Percentiles rank a stretch among this genome's conserved stretches.
Evolutionary conservation across 108 stramenopile species (phyloP).

Genomic region (Cylindrotheca fusiformis): DNA sequence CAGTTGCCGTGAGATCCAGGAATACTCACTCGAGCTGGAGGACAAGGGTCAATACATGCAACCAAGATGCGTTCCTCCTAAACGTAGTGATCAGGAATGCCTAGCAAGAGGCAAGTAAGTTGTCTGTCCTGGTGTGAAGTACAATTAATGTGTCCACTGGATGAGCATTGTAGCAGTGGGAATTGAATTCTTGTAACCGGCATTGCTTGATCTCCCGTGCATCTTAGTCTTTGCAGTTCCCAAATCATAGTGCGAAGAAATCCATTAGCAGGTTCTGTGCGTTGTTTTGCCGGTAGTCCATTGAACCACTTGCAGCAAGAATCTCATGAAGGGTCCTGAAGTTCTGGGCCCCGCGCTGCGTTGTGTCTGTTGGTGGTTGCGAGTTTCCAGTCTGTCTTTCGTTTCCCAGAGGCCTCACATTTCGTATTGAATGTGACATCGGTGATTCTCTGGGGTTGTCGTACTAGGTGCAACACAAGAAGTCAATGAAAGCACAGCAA

Average conservation of each 20-base stretch:
- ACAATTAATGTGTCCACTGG: too few species aligned
- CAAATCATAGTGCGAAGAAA: constrained; percentile 42
- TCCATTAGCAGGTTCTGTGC: constrained; percentile 29
- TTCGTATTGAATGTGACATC: constrained; percentile 18
- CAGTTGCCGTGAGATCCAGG: too few species aligned
- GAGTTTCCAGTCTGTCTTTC: constrained; percentile 10
- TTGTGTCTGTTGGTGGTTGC: constrained; percentile 6
- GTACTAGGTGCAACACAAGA: constrained; percentile 15
- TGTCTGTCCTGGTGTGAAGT: too few species aligned
- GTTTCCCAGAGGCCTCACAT: constrained; percentile 7
- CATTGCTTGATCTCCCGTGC: too few species aligned
- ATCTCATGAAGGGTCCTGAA: constrained; percentile 47
- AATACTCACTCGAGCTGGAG: too few species aligned
- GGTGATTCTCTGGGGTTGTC: constrained; percentile 33
- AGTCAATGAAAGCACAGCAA: background rate
- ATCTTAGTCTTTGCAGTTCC: too few species aligned
- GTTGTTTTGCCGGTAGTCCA: constrained; percentile 44
- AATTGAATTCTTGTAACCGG: too few species aligned
- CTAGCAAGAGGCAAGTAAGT: too few species aligned
- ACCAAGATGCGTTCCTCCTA: too few species aligned
- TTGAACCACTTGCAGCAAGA: constrained; percentile 44
- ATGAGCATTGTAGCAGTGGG: too few species aligned
- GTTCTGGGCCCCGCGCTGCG: constrained; percentile 3
- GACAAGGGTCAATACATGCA: too few species aligned
- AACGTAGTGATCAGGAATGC: too few species aligned